Conservation (phyloP, 2,329 filamentous ascomycete species). For the Penicillium sclerotigenum region DNA sequence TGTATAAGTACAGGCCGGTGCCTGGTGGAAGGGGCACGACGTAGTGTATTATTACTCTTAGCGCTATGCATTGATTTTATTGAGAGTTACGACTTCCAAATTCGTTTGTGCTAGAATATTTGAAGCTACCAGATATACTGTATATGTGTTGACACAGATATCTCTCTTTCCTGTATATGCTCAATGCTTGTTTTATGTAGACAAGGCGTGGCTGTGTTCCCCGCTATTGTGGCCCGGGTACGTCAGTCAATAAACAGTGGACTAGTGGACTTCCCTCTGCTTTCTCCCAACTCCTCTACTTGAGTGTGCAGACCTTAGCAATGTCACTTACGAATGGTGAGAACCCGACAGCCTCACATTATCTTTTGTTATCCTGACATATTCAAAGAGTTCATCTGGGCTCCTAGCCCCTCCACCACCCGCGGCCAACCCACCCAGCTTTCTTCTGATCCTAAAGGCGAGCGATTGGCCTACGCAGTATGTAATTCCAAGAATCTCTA, state of each 20-base stretch:
- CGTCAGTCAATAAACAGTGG: conserved; percentile 23
- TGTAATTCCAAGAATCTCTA: conserved; percentile 32
- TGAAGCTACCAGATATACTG: neutral
- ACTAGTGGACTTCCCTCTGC: neutral
- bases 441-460: conserved; percentile 81
- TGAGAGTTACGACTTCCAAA: neutral
- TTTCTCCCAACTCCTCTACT: conserved; percentile 3
- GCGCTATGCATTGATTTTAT: conserved; percentile 16
- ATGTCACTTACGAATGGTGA: conserved; percentile 49
- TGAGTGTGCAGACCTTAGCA: conserved; percentile 12
- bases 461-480: conserved; percentile 90
- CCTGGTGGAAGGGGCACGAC: conserved; percentile 5
- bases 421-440: conserved; percentile 87
- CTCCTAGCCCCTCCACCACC: conserved; percentile 76
- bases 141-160: neutral
- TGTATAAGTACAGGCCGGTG: conserved; percentile 17
- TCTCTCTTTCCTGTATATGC: neutral
- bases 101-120: neutral
- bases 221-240: conserved; percentile 17
- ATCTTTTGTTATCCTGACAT: conserved; percentile 15
- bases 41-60: conserved; percentile 25
- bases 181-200: neutral
- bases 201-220: conserved; percentile 8
- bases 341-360: neutral
- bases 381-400: conserved; percentile 67